phyloP scores from a whole-genome alignment of 2,329 filamentous ascomycete species.

The Calonectria hawksworthii region DNA sequence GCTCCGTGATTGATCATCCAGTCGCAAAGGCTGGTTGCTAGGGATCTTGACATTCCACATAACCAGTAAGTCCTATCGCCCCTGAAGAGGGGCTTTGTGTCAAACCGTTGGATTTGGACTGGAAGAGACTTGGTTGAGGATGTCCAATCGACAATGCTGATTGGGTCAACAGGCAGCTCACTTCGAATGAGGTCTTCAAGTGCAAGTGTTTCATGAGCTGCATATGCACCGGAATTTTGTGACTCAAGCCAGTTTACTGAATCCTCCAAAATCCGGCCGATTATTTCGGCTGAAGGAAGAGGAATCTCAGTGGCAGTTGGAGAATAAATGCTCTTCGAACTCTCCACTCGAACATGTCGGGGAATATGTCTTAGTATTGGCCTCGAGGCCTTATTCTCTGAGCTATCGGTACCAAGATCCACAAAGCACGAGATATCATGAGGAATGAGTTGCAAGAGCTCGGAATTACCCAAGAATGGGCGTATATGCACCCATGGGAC shows the following conservation, averaged over 20 bases:
- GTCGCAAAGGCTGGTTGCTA: background rate
- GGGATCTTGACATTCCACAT: background rate
- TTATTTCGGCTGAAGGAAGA: no score
- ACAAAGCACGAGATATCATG: background rate
- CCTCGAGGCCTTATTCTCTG: background rate
- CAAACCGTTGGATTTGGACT: background rate
- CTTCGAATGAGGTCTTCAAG: no score
- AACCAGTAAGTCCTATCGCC: background rate
- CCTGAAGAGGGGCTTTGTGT: background rate
- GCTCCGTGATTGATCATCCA: conserved; percentile 1
- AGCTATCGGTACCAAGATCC: background rate
- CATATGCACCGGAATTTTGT: no score
- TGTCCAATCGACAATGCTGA: background rate
- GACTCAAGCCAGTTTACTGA: no score
- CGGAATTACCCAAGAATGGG: background rate
- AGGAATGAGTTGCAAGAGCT: background rate
- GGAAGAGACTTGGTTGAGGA: background rate
- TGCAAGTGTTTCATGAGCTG: no score
- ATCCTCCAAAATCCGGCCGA: no score
- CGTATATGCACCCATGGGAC: background rate
- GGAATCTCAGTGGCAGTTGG: no score
- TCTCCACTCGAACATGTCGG: no score
- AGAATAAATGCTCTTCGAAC: background rate
- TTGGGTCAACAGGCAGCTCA: no score
- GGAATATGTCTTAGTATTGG: no score